Base-by-base conservation (phyloP, 75 land plant genomes). In the Cunninghamia lanceolata region DNA sequence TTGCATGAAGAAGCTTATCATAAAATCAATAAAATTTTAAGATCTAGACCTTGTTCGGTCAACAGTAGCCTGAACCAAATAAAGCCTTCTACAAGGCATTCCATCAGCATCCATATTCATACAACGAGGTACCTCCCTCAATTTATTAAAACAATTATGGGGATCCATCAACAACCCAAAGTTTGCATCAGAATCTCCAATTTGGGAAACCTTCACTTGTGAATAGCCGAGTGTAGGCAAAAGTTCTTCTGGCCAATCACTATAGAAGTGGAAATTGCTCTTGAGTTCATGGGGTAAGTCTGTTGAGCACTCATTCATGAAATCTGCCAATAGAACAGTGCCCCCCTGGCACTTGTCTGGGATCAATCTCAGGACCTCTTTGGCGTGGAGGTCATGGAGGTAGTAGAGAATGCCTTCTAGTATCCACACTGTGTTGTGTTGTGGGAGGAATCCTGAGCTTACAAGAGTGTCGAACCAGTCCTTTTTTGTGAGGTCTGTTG, bases 201-300 rank as follows among this genome's bases (percentile, higher is more conserved):
- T 91, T 74, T 96, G 96, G 46, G 96, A 96, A 83, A 96, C 91
- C 86, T 88, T 90, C n/a, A 96, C 97, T n/a, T 91, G 85, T 4
- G 91, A 89, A 79, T 91, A 96, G 21, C 97, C 97, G 2, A 96
- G 77, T 34, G 90, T 70, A 46, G 97, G 94, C 74, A 94, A 89
- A 30, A 96, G 89, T 54, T 93, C 89, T 40, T 96, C 97, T 2
- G 96, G 97, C 97, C 96, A 96, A 84, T 96, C 97, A 82, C 96
- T 92, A 85, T 92, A 94, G 91, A 96, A 96, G 4, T 93, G 92
- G 89, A 89, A 96, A 68, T 85, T 88, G 68, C 92, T 91, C 10
- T 84, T 83, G 6, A 89, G 83, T 52, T 89, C 90, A 25, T 21
- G 86, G 13, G 94, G 90, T 15, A 96, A 85, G 36, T 88, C 84